These are phyloP conservation scores for Diplodia seriata DNA, from an alignment of 2,329 filamentous ascomycete genomes.

Conservation along the genomic window DNA sequence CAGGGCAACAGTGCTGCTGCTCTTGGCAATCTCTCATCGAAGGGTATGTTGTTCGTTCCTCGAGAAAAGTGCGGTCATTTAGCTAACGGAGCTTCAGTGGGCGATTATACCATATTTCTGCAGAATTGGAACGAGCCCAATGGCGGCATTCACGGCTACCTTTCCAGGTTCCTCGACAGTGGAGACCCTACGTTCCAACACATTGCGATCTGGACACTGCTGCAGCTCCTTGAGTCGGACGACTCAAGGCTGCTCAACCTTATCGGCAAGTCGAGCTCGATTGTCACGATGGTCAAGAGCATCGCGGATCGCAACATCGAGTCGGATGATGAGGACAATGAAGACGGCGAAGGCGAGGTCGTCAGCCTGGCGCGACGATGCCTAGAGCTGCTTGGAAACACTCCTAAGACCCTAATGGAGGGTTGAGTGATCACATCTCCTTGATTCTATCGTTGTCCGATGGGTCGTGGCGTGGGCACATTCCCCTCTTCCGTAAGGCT, in stretches of 20 bases:
- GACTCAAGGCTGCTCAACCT: slow-evolving; percentile 86
- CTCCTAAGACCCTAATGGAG: slow-evolving; percentile 81
- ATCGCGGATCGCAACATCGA: slow-evolving; percentile 91
- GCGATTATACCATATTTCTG: slow-evolving; percentile 95
- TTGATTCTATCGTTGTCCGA: slow-evolving; percentile 9
- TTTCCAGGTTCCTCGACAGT: slow-evolving; percentile 89
- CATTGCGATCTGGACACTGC: slow-evolving; percentile 96
- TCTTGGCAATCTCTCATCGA: slow-evolving; percentile 92
- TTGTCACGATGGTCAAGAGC: slow-evolving; percentile 87
- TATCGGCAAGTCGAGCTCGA: slow-evolving; percentile 88
- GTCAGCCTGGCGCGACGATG: slow-evolving; percentile 89
- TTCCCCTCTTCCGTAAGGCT: slow-evolving; percentile 17
- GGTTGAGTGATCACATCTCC: slow-evolving; percentile 56
- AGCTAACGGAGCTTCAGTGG: slow-evolving; percentile 66
- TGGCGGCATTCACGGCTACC: slow-evolving; percentile 93
- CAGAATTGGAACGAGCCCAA: slow-evolving; percentile 92
- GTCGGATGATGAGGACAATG: slow-evolving; percentile 82
- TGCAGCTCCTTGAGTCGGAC: slow-evolving; percentile 94
- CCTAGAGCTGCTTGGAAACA: slow-evolving; percentile 82
- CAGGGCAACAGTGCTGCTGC: slow-evolving; percentile 98
- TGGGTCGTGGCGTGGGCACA: slow-evolving; percentile 13
- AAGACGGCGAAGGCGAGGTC: slow-evolving; percentile 92
- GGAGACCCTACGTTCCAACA: slow-evolving; percentile 98
- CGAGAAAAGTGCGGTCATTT: slow-evolving; percentile 13
- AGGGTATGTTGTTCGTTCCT: slow-evolving; percentile 67